These are phyloP conservation scores for Artomyces pyxidatus DNA, from an alignment of 768 basidiomycete species.

Conservation along the genomic window DNA sequence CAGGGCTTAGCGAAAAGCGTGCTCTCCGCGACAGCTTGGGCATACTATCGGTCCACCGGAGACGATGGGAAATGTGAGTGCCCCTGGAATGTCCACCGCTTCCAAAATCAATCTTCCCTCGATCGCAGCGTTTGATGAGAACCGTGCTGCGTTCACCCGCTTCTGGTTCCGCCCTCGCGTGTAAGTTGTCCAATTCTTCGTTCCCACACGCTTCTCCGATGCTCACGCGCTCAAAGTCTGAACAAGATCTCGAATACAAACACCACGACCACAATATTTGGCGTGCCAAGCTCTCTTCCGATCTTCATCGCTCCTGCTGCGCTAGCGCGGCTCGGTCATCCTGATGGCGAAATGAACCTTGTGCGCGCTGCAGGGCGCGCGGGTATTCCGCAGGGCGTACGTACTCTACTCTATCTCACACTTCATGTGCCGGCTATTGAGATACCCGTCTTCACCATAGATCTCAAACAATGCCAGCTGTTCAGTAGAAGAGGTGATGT, in stretches of 20 bases:
- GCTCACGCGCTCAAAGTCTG: slow-evolving; percentile 13
- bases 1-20: slow-evolving; percentile 21
- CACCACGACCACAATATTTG: slow-evolving; percentile 18
- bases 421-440: neutral
- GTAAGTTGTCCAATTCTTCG: slow-evolving; percentile 4
- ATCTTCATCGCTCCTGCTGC: slow-evolving; percentile 37
- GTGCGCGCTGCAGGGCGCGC: slow-evolving; percentile 33
- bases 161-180: slow-evolving; percentile 90
- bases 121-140: slow-evolving; percentile 17
- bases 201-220: neutral
- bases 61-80: slow-evolving; percentile 21
- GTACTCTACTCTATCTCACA: slow-evolving; percentile 13
- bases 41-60: slow-evolving; percentile 22
- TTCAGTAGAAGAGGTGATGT: slow-evolving; percentile 24
- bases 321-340: slow-evolving; percentile 36
- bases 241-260: slow-evolving; percentile 20
- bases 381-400: slow-evolving; percentile 40
- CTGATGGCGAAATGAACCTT: slow-evolving; percentile 40
- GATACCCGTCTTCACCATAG: slow-evolving; percentile 5
- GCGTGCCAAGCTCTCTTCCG: slow-evolving; percentile 23
- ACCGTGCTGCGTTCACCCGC: slow-evolving; percentile 18
- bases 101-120: neutral
- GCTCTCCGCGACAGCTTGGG: slow-evolving; percentile 22
- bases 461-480: slow-evolving; percentile 28
- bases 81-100: slow-evolving; percentile 1